These are phyloP conservation scores for Lachnellula cervina DNA, from an alignment of 2,329 filamentous ascomycete genomes.

Conservation along the genomic window DNA sequence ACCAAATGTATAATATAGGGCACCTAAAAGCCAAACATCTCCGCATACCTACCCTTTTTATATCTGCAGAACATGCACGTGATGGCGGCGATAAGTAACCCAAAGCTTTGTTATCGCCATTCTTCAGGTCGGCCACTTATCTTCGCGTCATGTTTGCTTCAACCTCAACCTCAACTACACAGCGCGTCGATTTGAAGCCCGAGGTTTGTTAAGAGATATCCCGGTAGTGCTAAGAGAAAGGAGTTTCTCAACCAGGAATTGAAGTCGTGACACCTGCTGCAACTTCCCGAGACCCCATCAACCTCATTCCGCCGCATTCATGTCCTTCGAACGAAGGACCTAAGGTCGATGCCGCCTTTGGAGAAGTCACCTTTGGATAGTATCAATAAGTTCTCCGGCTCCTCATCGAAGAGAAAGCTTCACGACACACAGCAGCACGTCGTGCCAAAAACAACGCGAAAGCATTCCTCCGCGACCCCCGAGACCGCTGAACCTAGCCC, in stretches of 20 bases:
- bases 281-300: not conserved
- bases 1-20: not conserved
- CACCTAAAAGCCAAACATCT: not conserved
- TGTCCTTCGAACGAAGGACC: constrained; percentile 20
- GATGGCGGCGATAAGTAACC: not conserved
- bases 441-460: not conserved
- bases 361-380: constrained; percentile 21
- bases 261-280: not conserved
- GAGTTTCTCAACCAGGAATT: not conserved
- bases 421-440: constrained; percentile 12
- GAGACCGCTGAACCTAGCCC: not conserved
- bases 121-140: not conserved
- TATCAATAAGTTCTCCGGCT: constrained; percentile 10
- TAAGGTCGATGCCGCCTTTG: constrained; percentile 30
- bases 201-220: not conserved
- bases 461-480: constrained; percentile 3
- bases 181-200: not conserved
- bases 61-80: too few relatives aligned
- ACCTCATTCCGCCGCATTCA: constrained; percentile 13
- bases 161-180: not conserved
- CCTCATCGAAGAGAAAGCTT: constrained; percentile 24
- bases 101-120: not conserved
- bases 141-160: not conserved
- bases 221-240: not conserved
- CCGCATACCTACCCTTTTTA: too few relatives aligned